A percentile compares a stretch with the other conserved stretches of the same genome.
Evolutionary conservation across 768 basidiomycete genomes (phyloP).

Genomic region (Rhizopogon vesiculosus): DNA sequence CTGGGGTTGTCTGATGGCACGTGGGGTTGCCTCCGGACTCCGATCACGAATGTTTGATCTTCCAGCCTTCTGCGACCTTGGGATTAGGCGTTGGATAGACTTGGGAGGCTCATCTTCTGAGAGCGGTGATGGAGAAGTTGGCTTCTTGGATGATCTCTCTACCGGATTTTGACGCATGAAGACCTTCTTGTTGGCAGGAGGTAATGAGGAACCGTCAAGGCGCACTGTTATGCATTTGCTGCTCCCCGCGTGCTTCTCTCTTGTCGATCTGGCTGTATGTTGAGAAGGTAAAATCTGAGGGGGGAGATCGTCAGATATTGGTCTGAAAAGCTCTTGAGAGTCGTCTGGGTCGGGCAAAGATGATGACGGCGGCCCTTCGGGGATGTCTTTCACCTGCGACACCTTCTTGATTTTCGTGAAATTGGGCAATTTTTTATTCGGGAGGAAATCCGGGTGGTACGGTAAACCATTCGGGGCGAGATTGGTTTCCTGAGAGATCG

Average conservation of each 20-base stretch:
- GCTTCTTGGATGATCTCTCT: neutral
- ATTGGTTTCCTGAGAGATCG: constrained; percentile 2
- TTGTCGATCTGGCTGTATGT: neutral
- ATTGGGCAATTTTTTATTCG: constrained; percentile 17
- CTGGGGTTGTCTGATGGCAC: neutral
- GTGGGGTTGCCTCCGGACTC: constrained; percentile 14
- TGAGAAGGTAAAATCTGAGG: neutral
- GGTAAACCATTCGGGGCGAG: constrained; percentile 9
- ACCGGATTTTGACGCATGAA: neutral
- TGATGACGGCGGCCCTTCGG: constrained; percentile 15
- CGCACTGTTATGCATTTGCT: too few species aligned
- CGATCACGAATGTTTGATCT: neutral
- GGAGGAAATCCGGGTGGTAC: constrained; percentile 21
- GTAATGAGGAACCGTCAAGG: too few species aligned
- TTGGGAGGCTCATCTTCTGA: too few species aligned
- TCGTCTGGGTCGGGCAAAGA: constrained; percentile 8
- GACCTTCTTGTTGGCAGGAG: too few species aligned
- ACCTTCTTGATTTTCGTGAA: constrained; percentile 33
- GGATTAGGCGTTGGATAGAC: neutral
- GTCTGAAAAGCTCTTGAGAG: constrained; percentile 20
- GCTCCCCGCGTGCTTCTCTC: neutral
- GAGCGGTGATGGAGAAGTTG: neutral
- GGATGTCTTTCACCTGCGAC: neutral
- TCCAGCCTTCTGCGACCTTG: neutral
- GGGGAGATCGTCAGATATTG: constrained; percentile 14